Evolutionary conservation across 148 eudicot genomes (phyloP).

Genomic region (Pharnaceum exiguum): DNA sequence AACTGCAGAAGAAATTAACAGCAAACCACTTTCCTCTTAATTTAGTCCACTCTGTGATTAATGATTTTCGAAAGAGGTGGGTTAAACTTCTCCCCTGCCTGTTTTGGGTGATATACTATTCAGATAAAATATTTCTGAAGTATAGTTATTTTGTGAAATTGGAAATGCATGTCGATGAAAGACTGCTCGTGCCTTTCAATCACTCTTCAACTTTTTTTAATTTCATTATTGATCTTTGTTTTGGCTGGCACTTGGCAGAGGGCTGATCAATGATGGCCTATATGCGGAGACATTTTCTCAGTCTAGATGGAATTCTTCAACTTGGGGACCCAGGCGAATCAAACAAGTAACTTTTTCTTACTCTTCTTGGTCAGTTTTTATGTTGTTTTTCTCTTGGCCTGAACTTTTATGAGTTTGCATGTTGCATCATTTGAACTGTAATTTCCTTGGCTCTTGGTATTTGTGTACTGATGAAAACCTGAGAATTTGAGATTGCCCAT

Average conservation of each 20-base stretch:
- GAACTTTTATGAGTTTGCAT: too few relatives aligned
- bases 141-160: neutral
- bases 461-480: too few relatives aligned
- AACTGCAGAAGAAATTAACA: conserved; percentile 66
- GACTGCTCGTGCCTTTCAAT: neutral
- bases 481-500: too few relatives aligned
- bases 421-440: too few relatives aligned
- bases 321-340: conserved; percentile 92
- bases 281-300: conserved; percentile 82
- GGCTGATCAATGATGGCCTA: conserved; percentile 68
- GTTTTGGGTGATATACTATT: neutral
- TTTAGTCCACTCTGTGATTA: conserved; percentile 49
- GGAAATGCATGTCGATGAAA: neutral
- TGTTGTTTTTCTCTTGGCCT: too few relatives aligned
- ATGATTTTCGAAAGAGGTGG: conserved; percentile 64
- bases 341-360: conserved; percentile 51
- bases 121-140: neutral
- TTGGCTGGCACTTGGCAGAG: conserved; percentile 36
- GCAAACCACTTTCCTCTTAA: conserved; percentile 46
- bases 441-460: too few relatives aligned
- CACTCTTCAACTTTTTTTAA: neutral
- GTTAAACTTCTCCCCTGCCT: conserved; percentile 1
- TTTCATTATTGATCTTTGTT: neutral
- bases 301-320: conserved; percentile 78
- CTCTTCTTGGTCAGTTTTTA: neutral